A percentile compares a stretch with the other conserved stretches of the same genome.
Conservation (phyloP, 2,329 filamentous ascomycete species). For the Orbilia quercus region DNA sequence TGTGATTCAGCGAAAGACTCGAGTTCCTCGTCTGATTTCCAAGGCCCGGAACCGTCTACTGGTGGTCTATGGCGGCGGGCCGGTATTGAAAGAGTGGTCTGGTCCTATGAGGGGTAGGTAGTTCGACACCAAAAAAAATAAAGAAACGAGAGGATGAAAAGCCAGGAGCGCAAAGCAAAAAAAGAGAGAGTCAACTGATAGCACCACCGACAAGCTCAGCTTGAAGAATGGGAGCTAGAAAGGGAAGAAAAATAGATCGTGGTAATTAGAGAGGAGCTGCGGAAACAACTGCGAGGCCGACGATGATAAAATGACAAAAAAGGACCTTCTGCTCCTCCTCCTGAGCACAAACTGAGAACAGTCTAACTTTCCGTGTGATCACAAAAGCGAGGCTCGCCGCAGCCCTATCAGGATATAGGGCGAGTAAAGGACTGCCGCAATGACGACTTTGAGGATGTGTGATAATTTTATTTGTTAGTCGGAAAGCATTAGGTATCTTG, state of each 20-base stretch:
- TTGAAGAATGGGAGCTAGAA: slow-evolving; percentile 1
- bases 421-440: slow-evolving; percentile 31
- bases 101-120: slow-evolving; percentile 49
- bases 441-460: slow-evolving; percentile 23
- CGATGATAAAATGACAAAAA: slow-evolving; percentile 18
- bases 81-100: slow-evolving; percentile 25
- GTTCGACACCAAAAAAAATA: slow-evolving; percentile 15
- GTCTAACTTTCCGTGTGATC: slow-evolving; percentile 3
- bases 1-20: slow-evolving; percentile 27
- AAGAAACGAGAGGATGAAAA: slow-evolving; percentile 42
- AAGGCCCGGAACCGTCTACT: slow-evolving; percentile 23
- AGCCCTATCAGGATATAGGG: slow-evolving; percentile 45
- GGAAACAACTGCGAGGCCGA: slow-evolving; percentile 5
- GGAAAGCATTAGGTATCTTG: slow-evolving; percentile 27
- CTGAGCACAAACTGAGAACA: slow-evolving; percentile 11
- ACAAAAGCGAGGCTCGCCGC: slow-evolving; percentile 28
- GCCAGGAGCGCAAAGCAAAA: slow-evolving; percentile 8
- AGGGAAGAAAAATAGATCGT: slow-evolving; percentile 13
- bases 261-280: slow-evolving; percentile 17
- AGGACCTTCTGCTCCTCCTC: background rate
- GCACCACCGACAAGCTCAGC: slow-evolving; percentile 46
- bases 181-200: slow-evolving; percentile 34
- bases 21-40: slow-evolving; percentile 12
- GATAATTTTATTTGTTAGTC: slow-evolving; percentile 24
- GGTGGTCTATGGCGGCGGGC: slow-evolving; percentile 52